Percentiles rank a stretch among this genome's conserved stretches.
Conservation (phyloP, 441 rosid species). For the Monsonia emarginata region DNA sequence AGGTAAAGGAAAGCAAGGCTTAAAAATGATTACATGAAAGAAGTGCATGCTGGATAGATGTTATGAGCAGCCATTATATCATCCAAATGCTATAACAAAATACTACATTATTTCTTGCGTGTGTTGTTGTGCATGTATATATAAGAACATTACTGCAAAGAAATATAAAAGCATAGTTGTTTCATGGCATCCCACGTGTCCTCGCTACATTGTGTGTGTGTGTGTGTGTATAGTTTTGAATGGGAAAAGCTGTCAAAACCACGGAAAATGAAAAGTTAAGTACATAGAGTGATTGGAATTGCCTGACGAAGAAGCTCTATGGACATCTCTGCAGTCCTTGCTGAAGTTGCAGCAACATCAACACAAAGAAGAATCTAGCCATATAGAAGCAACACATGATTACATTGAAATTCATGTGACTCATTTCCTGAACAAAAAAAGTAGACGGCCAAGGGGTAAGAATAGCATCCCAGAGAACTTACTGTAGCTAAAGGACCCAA, state of each 20-base stretch:
- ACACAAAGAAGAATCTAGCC: conserved; percentile 80
- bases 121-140: background rate
- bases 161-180: background rate
- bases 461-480: conserved; percentile 28
- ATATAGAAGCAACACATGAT: conserved; percentile 14
- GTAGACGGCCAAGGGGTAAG: background rate
- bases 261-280: conserved; percentile 10
- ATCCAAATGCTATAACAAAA: background rate
- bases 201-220: background rate
- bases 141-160: background rate
- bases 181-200: background rate
- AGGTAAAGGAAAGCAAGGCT: background rate
- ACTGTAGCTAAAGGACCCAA: conserved; percentile 88
- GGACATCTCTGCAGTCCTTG: conserved; percentile 67
- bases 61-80: background rate
- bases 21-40: background rate
- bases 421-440: background rate
- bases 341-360: conserved; percentile 90
- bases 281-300: conserved; percentile 22
- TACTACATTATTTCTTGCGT: background rate
- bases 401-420: background rate
- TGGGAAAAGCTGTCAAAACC: background rate
- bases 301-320: conserved; percentile 82
- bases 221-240: no score
- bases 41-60: background rate